Conservation (phyloP, 2,329 filamentous ascomycete species). For the Calonectria montana region DNA sequence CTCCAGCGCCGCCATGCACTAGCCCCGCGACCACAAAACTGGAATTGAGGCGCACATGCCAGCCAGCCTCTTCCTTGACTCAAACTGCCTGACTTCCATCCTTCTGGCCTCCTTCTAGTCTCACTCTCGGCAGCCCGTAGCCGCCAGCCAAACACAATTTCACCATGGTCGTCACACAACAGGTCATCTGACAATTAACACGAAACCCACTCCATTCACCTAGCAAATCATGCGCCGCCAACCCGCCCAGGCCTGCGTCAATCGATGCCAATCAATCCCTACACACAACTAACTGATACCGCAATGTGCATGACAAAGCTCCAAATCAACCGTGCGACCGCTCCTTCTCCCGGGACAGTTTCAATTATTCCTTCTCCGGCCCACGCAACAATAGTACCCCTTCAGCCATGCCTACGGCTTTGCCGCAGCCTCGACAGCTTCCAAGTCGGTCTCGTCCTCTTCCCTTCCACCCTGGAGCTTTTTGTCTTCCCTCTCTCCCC, state of each 20-base stretch:
- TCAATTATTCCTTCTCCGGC: background rate
- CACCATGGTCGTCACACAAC: background rate
- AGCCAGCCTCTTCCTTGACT: background rate
- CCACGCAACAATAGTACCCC: conserved; percentile 1
- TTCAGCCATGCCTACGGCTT: conserved; percentile 16
- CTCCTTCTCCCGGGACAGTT: background rate
- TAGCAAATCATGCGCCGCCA: background rate
- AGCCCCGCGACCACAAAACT: background rate
- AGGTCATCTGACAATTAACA: conserved; percentile 6
- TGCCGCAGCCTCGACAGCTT: background rate
- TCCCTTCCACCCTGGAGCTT: background rate
- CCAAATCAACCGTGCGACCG: background rate
- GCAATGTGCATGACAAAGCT: background rate
- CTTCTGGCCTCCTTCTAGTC: background rate
- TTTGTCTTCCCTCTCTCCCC: background rate
- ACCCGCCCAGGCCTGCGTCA: background rate
- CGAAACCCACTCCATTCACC: background rate
- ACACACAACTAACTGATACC: background rate
- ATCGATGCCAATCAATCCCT: conserved; percentile 14
- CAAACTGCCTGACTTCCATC: background rate
- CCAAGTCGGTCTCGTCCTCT: background rate
- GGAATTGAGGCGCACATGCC: background rate
- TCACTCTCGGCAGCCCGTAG: background rate
- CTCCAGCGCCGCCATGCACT: background rate
- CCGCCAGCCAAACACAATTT: background rate